These are phyloP conservation scores for Podospora sp. DNA, from an alignment of 495 filamentous ascomycete species.

Conservation along the genomic window DNA sequence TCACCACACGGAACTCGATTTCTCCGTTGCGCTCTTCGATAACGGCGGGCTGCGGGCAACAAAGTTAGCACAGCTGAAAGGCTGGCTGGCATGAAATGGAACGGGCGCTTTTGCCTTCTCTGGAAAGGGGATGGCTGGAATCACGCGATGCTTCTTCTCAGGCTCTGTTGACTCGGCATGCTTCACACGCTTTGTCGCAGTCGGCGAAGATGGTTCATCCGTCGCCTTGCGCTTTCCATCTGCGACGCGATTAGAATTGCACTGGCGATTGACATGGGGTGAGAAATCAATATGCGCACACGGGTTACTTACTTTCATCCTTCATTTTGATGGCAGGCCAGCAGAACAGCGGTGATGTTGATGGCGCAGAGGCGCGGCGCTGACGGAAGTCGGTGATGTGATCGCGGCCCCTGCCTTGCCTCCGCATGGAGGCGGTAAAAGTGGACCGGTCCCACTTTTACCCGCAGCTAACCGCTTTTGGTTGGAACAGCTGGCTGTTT, in stretches of 20 bases:
- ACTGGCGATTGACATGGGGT: background rate
- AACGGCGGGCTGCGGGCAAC: constrained; percentile 69
- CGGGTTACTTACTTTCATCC: constrained; percentile 47
- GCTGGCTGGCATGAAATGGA: background rate
- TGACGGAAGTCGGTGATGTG: background rate
- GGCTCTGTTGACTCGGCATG: constrained; percentile 58
- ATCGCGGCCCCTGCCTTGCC: too few species aligned
- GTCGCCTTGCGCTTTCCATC: constrained; percentile 78
- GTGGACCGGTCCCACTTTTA: background rate
- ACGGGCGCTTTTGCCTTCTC: constrained; percentile 64
- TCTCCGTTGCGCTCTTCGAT: constrained; percentile 93
- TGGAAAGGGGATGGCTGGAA: constrained; percentile 71
- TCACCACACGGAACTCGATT: constrained; percentile 97
- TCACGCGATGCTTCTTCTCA: constrained; percentile 54
- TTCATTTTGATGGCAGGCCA: constrained; percentile 42
- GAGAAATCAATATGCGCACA: background rate
- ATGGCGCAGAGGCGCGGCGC: background rate
- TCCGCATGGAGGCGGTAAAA: background rate
- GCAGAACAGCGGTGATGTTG: constrained; percentile 19
- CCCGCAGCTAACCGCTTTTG: too few species aligned
- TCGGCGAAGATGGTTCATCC: constrained; percentile 65
- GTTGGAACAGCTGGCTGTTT: too few species aligned
- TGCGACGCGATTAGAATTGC: constrained; percentile 31
- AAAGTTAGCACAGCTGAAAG: background rate
- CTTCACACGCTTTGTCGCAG: constrained; percentile 66